Percentiles rank a stretch among this genome's conserved stretches.
Evolutionary conservation across 2,329 filamentous ascomycete species (phyloP).

Genomic region (Rutstroemia sydowiana): DNA sequence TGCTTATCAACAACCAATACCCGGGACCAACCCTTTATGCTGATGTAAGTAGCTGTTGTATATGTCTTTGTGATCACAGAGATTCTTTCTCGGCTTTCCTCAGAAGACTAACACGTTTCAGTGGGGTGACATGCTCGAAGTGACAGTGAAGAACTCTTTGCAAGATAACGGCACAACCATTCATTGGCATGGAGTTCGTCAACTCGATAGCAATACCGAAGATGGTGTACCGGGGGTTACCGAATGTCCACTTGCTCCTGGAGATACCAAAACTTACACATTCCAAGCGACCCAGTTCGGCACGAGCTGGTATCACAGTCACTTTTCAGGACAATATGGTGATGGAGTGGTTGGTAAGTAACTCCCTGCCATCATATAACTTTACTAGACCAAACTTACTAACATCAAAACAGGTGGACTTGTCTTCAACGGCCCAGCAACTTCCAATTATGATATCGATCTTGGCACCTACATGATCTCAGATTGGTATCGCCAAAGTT

Average conservation of each 20-base stretch:
- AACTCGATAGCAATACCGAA: slow-evolving; percentile 33
- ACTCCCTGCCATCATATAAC: not conserved
- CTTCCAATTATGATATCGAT: slow-evolving; percentile 14
- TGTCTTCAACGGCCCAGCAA: slow-evolving; percentile 26
- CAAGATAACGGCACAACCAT: slow-evolving; percentile 31
- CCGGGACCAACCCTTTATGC: slow-evolving; percentile 28
- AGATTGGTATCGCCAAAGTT: slow-evolving; percentile 21
- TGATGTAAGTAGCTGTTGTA: slow-evolving; percentile 6
- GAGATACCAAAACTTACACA: slow-evolving; percentile 33
- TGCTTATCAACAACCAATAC: slow-evolving; percentile 26
- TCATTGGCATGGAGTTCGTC: slow-evolving; percentile 43
- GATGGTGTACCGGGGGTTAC: slow-evolving; percentile 36
- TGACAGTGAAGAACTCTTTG: slow-evolving; percentile 24
- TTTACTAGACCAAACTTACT: not conserved
- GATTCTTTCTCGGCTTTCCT: not conserved
- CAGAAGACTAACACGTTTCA: slow-evolving; percentile 4
- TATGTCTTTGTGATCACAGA: not conserved
- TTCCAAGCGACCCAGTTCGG: slow-evolving; percentile 15
- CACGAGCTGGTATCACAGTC: slow-evolving; percentile 43
- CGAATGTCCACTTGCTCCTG: slow-evolving; percentile 38
- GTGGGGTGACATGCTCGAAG: slow-evolving; percentile 25
- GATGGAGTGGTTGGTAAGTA: slow-evolving; percentile 44
- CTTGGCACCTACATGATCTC: slow-evolving; percentile 11
- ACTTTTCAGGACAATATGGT: slow-evolving; percentile 41
- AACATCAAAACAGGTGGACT: not conserved